Conservation (phyloP, 352 stramenopile species). For the Globisporangium barbulae region DNA sequence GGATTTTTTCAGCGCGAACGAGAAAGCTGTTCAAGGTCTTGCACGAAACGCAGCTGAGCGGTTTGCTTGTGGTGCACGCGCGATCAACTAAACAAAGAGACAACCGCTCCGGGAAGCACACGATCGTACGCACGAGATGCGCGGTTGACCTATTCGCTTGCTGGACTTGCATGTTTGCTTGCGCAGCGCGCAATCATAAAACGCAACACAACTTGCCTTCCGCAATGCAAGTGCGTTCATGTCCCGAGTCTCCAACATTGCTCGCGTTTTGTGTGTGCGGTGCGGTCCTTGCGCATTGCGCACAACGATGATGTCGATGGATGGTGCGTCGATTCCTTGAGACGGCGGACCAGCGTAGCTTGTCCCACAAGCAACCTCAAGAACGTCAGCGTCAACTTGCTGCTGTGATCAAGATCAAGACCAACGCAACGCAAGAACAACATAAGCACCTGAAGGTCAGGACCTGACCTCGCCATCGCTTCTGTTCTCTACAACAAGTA, state of each 20-base stretch:
- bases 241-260: neutral
- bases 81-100: neutral
- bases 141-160: slow-evolving; percentile 2
- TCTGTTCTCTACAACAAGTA: too few relatives aligned
- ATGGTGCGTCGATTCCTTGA: neutral
- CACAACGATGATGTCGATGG: neutral
- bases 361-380: neutral
- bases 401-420: neutral
- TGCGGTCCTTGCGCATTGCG: neutral
- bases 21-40: neutral
- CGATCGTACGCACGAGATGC: neutral
- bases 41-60: neutral
- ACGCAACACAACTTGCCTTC: neutral
- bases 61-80: neutral
- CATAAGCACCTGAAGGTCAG: too few relatives aligned
- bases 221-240: neutral
- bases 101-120: neutral
- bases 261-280: neutral
- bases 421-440: too few relatives aligned
- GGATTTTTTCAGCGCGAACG: neutral
- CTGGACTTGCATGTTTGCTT: neutral
- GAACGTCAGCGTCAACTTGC: neutral
- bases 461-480: too few relatives aligned
- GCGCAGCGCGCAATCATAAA: neutral
- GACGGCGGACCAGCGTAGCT: neutral